These are phyloP conservation scores for Arachnomyces sp. DNA, from an alignment of 2,329 filamentous ascomycete species.

Conservation along the genomic window DNA sequence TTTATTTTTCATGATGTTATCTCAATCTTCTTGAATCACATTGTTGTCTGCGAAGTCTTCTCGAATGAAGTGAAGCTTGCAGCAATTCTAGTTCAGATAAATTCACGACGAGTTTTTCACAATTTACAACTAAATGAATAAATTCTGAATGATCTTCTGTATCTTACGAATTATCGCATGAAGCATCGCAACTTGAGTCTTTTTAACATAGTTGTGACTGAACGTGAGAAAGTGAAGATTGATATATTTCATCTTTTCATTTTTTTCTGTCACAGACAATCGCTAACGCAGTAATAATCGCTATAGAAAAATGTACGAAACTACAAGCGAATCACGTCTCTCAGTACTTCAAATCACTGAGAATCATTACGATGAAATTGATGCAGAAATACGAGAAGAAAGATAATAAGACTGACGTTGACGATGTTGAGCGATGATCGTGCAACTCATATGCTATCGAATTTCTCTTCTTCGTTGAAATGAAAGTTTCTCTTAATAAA, in stretches of 20 bases:
- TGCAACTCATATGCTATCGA: slow-evolving; percentile 19
- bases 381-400: slow-evolving; percentile 31
- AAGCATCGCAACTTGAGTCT: slow-evolving; percentile 19
- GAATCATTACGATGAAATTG: slow-evolving; percentile 23
- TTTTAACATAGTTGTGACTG: slow-evolving; percentile 20
- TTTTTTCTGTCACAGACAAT: neutral
- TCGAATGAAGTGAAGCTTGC: slow-evolving; percentile 14
- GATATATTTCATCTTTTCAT: slow-evolving; percentile 13
- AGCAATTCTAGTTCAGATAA: slow-evolving; percentile 16
- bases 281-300: slow-evolving; percentile 12
- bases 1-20: slow-evolving; percentile 10
- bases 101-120: slow-evolving; percentile 5
- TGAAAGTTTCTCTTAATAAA: slow-evolving; percentile 17
- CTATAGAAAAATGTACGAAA: slow-evolving; percentile 13
- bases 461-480: slow-evolving; percentile 26
- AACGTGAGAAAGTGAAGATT: slow-evolving; percentile 21
- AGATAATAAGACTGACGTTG: slow-evolving; percentile 23
- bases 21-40: slow-evolving; percentile 12
- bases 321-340: slow-evolving; percentile 5
- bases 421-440: slow-evolving; percentile 25
- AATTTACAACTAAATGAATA: slow-evolving; percentile 10
- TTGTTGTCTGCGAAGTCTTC: slow-evolving; percentile 12
- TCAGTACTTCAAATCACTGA: slow-evolving; percentile 16
- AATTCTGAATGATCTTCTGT: slow-evolving; percentile 17
- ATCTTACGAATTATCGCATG: slow-evolving; percentile 13